These are phyloP conservation scores for Elasticomyces elasticus DNA, from an alignment of 495 filamentous ascomycete species.

Conservation along the genomic window DNA sequence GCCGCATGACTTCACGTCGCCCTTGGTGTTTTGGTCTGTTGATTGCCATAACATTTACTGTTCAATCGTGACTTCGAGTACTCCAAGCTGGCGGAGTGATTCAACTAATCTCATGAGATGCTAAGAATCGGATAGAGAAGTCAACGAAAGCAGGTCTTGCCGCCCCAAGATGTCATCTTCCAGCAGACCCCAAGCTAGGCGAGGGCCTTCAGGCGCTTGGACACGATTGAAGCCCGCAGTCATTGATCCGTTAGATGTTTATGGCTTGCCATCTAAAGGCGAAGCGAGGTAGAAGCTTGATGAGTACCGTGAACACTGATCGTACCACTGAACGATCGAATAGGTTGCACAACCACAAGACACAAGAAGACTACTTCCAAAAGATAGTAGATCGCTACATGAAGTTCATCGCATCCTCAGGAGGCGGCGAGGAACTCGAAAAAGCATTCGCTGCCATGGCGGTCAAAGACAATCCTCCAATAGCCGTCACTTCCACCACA, in stretches of 20 bases:
- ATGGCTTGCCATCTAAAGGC: constrained; percentile 81
- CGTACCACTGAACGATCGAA: background rate
- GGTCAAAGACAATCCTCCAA: constrained; percentile 39
- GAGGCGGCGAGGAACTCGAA: constrained; percentile 57
- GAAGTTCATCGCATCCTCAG: constrained; percentile 64
- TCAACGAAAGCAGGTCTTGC: too few relatives aligned
- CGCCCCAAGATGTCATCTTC: constrained; percentile 18
- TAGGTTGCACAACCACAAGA: constrained; percentile 65
- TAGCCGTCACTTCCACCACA: constrained; percentile 34
- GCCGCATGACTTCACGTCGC: too few relatives aligned
- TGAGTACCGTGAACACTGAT: background rate
- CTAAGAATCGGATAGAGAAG: too few relatives aligned
- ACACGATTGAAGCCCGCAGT: constrained; percentile 62
- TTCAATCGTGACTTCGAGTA: too few relatives aligned
- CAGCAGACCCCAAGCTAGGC: constrained; percentile 29
- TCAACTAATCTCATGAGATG: too few relatives aligned
- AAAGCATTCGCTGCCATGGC: constrained; percentile 61
- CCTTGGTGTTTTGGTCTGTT: too few relatives aligned
- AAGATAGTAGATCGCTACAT: constrained; percentile 80
- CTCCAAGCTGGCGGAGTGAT: too few relatives aligned
- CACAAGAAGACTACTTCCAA: constrained; percentile 73
- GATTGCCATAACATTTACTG: too few relatives aligned
- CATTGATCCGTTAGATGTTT: constrained; percentile 60
- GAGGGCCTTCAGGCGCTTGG: constrained; percentile 47
- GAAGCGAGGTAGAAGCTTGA: constrained; percentile 41